Conservation (phyloP, 768 basidiomycete species). For the Pisolithus marmoratus region DNA sequence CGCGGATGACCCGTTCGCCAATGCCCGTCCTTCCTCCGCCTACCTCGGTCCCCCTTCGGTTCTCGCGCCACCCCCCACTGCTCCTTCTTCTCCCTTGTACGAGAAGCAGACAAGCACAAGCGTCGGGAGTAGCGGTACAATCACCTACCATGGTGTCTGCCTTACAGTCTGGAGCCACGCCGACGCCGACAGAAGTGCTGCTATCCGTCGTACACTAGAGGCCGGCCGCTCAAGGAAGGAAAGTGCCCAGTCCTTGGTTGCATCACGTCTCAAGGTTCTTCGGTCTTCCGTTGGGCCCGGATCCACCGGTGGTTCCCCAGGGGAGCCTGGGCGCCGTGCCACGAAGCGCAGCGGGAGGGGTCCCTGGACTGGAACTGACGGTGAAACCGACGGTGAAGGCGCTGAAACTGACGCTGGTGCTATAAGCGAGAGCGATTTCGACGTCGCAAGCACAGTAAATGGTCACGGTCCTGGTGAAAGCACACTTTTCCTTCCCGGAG, state of each 20-base stretch:
- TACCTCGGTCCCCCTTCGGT: constrained; percentile 76
- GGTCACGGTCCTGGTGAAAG: constrained; percentile 84
- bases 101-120: constrained; percentile 27
- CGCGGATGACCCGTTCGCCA: constrained; percentile 63
- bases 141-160: constrained; percentile 87
- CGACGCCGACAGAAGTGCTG: constrained; percentile 78
- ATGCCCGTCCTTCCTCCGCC: constrained; percentile 68
- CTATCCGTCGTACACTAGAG: constrained; percentile 79
- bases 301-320: constrained; percentile 35
- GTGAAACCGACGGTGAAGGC: constrained; percentile 75
- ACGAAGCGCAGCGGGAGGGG: constrained; percentile 57
- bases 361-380: constrained; percentile 63
- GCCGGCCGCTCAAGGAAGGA: constrained; percentile 74
- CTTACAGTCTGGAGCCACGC: constrained; percentile 96
- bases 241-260: constrained; percentile 66
- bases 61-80: constrained; percentile 34
- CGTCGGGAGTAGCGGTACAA: constrained; percentile 32
- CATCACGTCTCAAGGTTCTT: constrained; percentile 61
- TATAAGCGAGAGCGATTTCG: constrained; percentile 83
- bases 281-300: constrained; percentile 46
- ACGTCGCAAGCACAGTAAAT: constrained; percentile 66
- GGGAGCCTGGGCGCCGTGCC: constrained; percentile 55
- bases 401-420: constrained; percentile 62
- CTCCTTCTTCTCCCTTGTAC: constrained; percentile 23
- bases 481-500: constrained; percentile 81